phyloP scores from a whole-genome alignment of 208 protist genomes.

The Polymyxa betae region DNA sequence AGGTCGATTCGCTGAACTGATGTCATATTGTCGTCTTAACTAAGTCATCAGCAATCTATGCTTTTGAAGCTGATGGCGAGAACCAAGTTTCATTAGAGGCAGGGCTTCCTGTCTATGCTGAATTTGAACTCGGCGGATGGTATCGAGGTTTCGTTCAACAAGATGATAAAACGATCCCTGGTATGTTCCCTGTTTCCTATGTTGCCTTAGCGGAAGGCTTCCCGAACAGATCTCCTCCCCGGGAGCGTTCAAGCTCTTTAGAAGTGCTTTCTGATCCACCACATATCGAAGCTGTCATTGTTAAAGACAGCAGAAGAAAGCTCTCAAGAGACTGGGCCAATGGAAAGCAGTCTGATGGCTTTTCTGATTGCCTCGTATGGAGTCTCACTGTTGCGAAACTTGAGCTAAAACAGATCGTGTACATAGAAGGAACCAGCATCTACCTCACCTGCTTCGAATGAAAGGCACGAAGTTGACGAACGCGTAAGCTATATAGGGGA shows the following conservation, averaged over 20 bases:
- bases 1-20: too few relatives aligned
- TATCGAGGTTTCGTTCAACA: not conserved
- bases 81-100: not conserved
- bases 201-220: not conserved
- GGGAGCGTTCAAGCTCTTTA: not conserved
- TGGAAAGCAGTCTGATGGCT: not conserved
- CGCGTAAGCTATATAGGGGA: not conserved
- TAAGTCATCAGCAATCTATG: conserved; percentile 17
- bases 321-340: not conserved
- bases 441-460: not conserved
- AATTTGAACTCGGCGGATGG: conserved; percentile 29
- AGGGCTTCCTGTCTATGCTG: not conserved
- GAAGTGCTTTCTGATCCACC: not conserved
- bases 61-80: conserved; percentile 12
- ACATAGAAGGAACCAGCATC: not conserved
- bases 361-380: not conserved
- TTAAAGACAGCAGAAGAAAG: not conserved
- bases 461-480: not conserved
- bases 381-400: not conserved
- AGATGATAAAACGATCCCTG: not conserved
- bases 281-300: not conserved
- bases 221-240: not conserved
- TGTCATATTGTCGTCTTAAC: too few relatives aligned
- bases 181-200: conserved; percentile 43
- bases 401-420: not conserved